These are phyloP conservation scores for Apiospora phragmitis DNA, from an alignment of 2,329 filamentous ascomycete species.

Conservation along the genomic window DNA sequence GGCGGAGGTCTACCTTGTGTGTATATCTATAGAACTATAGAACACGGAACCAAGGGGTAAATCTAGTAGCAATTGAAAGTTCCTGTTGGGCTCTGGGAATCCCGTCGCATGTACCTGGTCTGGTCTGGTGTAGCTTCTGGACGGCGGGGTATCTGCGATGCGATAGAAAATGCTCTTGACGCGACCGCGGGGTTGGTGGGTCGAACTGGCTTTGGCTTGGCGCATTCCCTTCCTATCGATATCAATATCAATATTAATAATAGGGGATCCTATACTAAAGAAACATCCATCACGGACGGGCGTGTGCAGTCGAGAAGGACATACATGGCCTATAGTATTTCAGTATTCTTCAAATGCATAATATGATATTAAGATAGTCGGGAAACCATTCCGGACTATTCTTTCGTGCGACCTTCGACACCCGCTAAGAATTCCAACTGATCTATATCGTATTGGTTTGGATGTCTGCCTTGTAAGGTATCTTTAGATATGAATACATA, in stretches of 20 bases:
- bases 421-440: not conserved
- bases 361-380: no score
- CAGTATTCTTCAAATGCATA: no score
- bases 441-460: not conserved
- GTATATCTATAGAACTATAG: not conserved
- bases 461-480: not conserved
- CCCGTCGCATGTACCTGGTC: not conserved
- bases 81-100: not conserved
- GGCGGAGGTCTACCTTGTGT: not conserved
- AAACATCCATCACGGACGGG: no score
- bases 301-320: no score
- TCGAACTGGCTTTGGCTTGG: not conserved
- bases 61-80: not conserved
- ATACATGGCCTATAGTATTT: no score
- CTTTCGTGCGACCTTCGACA: not conserved
- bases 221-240: not conserved
- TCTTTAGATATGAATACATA: not conserved
- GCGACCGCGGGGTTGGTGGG: slow-evolving; percentile 3
- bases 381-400: no score
- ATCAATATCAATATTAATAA: not conserved
- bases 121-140: not conserved
- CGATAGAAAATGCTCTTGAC: not conserved
- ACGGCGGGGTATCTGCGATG: not conserved
- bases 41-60: not conserved
- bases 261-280: no score